Evolutionary conservation across 148 eudicot species (phyloP).

Genomic region (Fagopyrum homotropicum): DNA sequence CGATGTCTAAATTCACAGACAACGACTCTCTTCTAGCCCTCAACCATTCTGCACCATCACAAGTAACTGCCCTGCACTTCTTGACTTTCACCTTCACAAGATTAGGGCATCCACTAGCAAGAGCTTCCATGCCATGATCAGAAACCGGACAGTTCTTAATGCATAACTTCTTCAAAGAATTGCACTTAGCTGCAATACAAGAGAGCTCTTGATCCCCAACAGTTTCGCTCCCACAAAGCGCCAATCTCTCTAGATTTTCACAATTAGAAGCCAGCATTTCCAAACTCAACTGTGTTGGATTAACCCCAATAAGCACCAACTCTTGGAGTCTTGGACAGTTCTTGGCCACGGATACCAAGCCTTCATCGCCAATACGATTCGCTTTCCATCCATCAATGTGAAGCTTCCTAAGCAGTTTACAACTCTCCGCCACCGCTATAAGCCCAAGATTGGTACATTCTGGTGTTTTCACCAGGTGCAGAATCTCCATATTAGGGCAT

Average conservation of each 20-base stretch:
- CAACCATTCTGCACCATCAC: conserved; percentile 39
- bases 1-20: conserved; percentile 34
- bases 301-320: conserved; percentile 41
- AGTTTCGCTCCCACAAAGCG: conserved; percentile 53
- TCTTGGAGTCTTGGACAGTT: conserved; percentile 48
- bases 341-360: conserved; percentile 36
- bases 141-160: conserved; percentile 55
- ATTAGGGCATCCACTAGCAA: conserved; percentile 51
- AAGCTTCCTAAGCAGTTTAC: conserved; percentile 42
- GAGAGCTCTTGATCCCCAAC: conserved; percentile 49
- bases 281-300: conserved; percentile 38
- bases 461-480: conserved; percentile 49
- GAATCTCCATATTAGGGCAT: conserved; percentile 35
- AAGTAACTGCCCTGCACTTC: conserved; percentile 47
- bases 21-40: conserved; percentile 34
- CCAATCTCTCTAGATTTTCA: conserved; percentile 43
- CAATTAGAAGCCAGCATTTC: conserved; percentile 40
- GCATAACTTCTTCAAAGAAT: conserved; percentile 47
- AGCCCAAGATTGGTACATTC: conserved; percentile 49
- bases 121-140: conserved; percentile 48
- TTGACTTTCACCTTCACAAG: conserved; percentile 55
- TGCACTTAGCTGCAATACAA: conserved; percentile 47
- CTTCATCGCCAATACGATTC: conserved; percentile 49
- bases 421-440: conserved; percentile 30
- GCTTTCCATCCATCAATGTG: conserved; percentile 68